Base-by-base conservation (phyloP, 108 stramenopile species). In the Cyclostephanos tholiformis region DNA sequence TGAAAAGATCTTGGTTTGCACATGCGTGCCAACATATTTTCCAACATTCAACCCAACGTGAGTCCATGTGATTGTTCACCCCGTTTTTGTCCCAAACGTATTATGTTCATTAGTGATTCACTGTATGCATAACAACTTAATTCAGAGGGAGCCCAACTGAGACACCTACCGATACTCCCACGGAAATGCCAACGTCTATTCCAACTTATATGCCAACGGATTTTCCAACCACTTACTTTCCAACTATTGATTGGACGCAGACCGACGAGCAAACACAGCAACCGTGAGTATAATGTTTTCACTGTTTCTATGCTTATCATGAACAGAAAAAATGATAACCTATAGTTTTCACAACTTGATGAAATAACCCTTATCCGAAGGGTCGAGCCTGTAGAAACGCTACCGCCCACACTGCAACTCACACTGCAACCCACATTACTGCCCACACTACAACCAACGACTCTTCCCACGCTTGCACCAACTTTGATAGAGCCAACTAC, bases 1-100 rank as follows among this genome's bases (percentile, higher is more conserved):
- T 6, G 25, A 59, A 16, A 29, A 32, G 26, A 59, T 30, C 1
- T 32, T 32, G 58, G 58, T 59, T 5, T 59, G 58, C 58, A 59
- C 58, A 1, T 59, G 58, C 30, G 32, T 59, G 58, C 58, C 58
- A 1, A 59, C 58, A 8, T 59, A 59, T 30, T 59, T 59, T 8
- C 58, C 58, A 17, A 59, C 58, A 32, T 59, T 6, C 58, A 59
- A 32, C 14, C 58, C 58, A 2, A 59, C 58, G 7, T 59, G 32
- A 16, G 17, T 32, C 6, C 58, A 27, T 11, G 32, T 32, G 26
- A 59, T 17, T 23, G 29, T 13, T 14, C n/a, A 17, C 5, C 32
- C 58, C 5, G 32, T 32, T 35, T 27, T 14, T 27, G 16, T 16
- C 32, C 36, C 6, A 36, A 36, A 36, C 58, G 17, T 56, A 59